phyloP scores from a whole-genome alignment of 768 basidiomycete species.

The Suillus subaureus region DNA sequence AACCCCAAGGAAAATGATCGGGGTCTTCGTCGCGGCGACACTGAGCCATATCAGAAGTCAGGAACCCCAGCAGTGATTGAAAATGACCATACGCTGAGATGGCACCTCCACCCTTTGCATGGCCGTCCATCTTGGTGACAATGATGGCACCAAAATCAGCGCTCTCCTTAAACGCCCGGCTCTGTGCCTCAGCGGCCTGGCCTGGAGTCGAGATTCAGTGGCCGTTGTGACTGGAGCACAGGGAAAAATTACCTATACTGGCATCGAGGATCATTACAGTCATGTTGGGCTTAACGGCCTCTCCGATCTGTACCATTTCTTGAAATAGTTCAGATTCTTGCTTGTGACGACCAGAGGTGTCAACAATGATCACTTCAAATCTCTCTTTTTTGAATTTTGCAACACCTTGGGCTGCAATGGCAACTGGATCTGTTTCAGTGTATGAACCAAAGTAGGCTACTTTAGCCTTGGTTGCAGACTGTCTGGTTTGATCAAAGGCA shows the following conservation, averaged over 20 bases:
- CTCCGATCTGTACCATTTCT: constrained; percentile 97
- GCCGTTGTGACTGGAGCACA: not conserved
- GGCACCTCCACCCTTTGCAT: constrained; percentile 98
- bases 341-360: constrained; percentile 96
- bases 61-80: not conserved
- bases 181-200: constrained; percentile 97
- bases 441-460: constrained; percentile 99
- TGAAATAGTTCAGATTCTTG: constrained; percentile 96
- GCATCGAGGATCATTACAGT: constrained; percentile 95
- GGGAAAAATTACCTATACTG: constrained; percentile 73
- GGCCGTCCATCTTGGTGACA: constrained; percentile 99
- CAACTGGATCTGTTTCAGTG: constrained; percentile 97
- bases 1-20: constrained; percentile 97
- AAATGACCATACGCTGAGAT: constrained; percentile 86
- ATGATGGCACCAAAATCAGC: constrained; percentile 98
- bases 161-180: constrained; percentile 95
- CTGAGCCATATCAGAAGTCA: constrained; percentile 40
- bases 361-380: constrained; percentile 98
- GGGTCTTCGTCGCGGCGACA: constrained; percentile 97
- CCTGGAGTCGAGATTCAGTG: constrained; percentile 44
- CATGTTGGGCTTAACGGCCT: constrained; percentile 95
- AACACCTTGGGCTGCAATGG: constrained; percentile 93
- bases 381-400: constrained; percentile 97
- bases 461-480: constrained; percentile 98
- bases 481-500: constrained; percentile 98